These are phyloP conservation scores for Vachellia collinsii DNA, from an alignment of 306 rosid species.

Conservation along the genomic window DNA sequence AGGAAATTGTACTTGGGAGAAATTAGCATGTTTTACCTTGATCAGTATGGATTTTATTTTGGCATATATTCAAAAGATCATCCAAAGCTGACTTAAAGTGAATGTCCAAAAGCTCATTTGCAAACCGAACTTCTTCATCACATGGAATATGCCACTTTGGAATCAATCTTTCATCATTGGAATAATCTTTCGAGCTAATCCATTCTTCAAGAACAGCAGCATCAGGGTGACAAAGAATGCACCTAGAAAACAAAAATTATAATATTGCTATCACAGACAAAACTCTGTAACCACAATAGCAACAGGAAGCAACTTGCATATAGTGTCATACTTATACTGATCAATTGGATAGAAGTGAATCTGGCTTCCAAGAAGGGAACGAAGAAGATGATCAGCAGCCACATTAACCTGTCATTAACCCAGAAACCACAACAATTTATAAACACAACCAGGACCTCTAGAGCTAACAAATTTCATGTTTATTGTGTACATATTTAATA, in stretches of 20 bases:
- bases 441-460: constrained; percentile 14
- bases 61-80: constrained; percentile 82
- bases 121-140: constrained; percentile 81
- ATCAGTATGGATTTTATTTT: constrained; percentile 75
- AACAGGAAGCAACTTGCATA: background rate
- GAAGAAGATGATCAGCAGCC: constrained; percentile 97
- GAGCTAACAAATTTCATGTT: constrained; percentile 25
- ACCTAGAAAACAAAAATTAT: constrained; percentile 52
- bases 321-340: constrained; percentile 72
- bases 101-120: constrained; percentile 89
- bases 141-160: constrained; percentile 96
- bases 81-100: constrained; percentile 93
- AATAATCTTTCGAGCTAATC: constrained; percentile 83
- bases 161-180: constrained; percentile 50
- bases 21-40: constrained; percentile 58
- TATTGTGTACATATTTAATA: constrained; percentile 2
- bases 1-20: constrained; percentile 32
- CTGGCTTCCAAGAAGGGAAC: constrained; percentile 91
- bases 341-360: constrained; percentile 93
- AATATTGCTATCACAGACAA: constrained; percentile 17
- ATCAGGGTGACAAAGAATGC: constrained; percentile 73
- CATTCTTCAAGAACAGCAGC: constrained; percentile 89
- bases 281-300: constrained; percentile 23
- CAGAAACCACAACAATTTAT: constrained; percentile 32
- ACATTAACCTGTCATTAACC: constrained; percentile 75